Conservation (phyloP, 352 stramenopile genomes). For the Peronospora farinosa region DNA sequence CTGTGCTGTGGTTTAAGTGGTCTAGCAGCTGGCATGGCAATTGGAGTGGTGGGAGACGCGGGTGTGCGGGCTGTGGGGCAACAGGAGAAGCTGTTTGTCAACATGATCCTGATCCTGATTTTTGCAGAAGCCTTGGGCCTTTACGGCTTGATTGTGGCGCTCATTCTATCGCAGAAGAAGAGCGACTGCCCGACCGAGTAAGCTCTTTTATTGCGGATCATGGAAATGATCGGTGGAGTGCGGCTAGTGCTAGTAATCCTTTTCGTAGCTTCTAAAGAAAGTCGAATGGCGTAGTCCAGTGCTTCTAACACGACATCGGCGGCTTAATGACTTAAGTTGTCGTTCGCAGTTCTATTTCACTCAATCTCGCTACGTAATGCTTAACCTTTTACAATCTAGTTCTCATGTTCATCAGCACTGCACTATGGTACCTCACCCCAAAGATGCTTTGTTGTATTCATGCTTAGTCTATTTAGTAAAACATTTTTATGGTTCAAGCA, state of each 20-base stretch:
- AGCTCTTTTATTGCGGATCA: not conserved
- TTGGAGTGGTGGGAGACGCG: slow-evolving; percentile 94
- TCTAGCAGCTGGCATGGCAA: slow-evolving; percentile 91
- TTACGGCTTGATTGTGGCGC: slow-evolving; percentile 94
- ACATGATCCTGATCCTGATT: slow-evolving; percentile 99
- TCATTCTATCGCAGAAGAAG: slow-evolving; percentile 88
- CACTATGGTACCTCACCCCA: no score
- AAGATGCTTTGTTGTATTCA: no score
- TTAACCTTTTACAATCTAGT: no score
- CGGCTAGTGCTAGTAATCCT: no score
- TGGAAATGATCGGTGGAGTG: slow-evolving; percentile 16
- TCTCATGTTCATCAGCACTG: no score
- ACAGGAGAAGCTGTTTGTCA: slow-evolving; percentile 97
- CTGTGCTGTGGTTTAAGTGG: slow-evolving; percentile 91
- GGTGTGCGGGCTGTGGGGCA: slow-evolving; percentile 94
- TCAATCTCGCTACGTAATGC: no score
- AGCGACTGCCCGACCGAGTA: slow-evolving; percentile 43
- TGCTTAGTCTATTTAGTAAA: no score
- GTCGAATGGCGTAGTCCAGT: no score
- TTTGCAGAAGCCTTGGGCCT: slow-evolving; percentile 96
- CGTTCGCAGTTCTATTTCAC: no score
- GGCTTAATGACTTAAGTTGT: no score
- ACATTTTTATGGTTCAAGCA: no score
- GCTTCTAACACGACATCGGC: no score
- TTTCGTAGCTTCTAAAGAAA: not conserved